Evolutionary conservation across 179 eudicot species (phyloP), one percentile per base, ranked within the genome.

Genomic region (Silene vulgaris): DNA sequence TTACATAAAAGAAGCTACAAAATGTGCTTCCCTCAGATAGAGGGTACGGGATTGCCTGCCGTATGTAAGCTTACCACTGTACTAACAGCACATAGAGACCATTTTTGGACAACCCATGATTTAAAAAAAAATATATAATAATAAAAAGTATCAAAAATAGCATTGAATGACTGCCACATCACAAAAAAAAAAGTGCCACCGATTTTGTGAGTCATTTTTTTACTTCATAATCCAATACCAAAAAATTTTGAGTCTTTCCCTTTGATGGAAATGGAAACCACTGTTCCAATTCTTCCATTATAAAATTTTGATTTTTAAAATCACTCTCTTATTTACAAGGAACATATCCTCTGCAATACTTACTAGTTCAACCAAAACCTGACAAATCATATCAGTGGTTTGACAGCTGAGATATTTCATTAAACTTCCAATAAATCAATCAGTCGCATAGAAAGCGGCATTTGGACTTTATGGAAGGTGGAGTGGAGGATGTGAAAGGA

Each of bases 401-500:
- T n/a, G 11, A n/a, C n/a, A 5, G 9, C 29, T 65, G 68, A 29
- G 9, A 65, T 17, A 32, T 19, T 66, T 28, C 21, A 66, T 35
- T 66, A 66, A 32, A 13, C 48, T 16, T 43, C 17, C 17, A n/a
- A 61, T 0, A 61, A 32, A 69, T 8, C 11, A 76, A 77, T 12
- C 40, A 32, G 11, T 12, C 45, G 28, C 16, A 19, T 21, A 32
- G 50, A 67, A 37, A 64, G 26, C 21, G 13, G 19, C 17, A 56
- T 56, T n/a, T 56, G 14, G 52, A 45, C 12, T 8, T 43, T 45
- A 45, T 61, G 63, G 28, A 75, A 40, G 73, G 37, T 60, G 35
- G 48, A 50, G 20, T 23, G 16, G n/a, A 65, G 67, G 21, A 57
- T 43, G 52, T n/a, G 60, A 73, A 17, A 59, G 43, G 65, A 64